A percentile compares a stretch with the other conserved stretches of the same genome.
phyloP scores from a whole-genome alignment of 2,329 filamentous ascomycete species.

The Hawksworthiomyces lignivorus region DNA sequence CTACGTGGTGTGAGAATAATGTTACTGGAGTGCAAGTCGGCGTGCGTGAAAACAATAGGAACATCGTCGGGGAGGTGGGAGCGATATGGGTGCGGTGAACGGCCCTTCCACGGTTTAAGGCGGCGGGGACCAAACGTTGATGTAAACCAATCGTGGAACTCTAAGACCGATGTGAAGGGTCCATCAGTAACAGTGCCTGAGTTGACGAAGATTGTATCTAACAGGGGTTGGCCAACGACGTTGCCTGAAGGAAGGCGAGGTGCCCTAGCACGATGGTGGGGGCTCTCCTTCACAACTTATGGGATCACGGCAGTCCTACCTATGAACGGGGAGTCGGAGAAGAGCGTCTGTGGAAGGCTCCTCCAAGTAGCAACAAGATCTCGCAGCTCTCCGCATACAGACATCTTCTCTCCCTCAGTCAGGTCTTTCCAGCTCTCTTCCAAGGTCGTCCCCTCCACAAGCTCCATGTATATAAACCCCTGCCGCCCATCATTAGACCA shows the following conservation, averaged over 20 bases:
- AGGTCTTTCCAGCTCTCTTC: conserved; percentile 15
- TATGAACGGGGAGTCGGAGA: conserved; percentile 8
- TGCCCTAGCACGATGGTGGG: background rate
- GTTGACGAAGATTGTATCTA: conserved; percentile 16
- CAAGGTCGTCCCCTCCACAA: conserved; percentile 16
- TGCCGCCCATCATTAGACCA: conserved; percentile 16
- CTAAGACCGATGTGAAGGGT: conserved; percentile 17
- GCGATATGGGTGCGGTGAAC: conserved; percentile 16
- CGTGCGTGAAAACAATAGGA: conserved; percentile 25
- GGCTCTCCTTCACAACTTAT: conserved; percentile 1
- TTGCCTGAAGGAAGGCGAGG: background rate
- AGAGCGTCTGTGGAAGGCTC: conserved; percentile 9
- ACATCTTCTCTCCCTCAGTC: conserved; percentile 4
- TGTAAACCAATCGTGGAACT: conserved; percentile 21
- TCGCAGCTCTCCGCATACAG: conserved; percentile 16
- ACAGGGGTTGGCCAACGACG: conserved; percentile 6
- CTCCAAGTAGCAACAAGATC: conserved; percentile 15
- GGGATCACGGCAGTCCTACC: too few species aligned
- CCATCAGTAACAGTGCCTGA: conserved; percentile 14
- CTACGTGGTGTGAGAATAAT: conserved; percentile 21
- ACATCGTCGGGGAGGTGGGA: conserved; percentile 20
- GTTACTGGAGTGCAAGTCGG: conserved; percentile 25
- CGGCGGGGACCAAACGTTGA: background rate
- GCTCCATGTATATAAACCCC: conserved; percentile 20
- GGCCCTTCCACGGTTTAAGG: background rate